Conservation (phyloP, 2,329 filamentous ascomycete species). For the Neoascochyta sp. region DNA sequence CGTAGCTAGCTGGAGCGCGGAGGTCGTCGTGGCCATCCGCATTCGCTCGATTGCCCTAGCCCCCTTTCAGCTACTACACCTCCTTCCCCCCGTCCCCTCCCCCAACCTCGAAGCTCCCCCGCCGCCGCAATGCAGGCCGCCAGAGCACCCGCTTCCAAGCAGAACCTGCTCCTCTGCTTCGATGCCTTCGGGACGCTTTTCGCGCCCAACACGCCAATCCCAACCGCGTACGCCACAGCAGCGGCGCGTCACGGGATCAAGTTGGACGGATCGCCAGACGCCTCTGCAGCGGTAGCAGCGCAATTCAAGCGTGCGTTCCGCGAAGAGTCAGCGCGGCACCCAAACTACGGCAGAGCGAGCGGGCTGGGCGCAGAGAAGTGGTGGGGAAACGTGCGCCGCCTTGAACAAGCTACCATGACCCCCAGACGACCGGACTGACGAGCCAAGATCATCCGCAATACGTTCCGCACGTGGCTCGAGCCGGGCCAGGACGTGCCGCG, state of each 20-base stretch:
- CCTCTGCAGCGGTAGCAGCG: conserved; percentile 23
- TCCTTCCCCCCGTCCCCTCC: no score
- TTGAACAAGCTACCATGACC: no score
- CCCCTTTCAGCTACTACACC: conserved; percentile 14
- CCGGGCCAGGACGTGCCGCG: conserved; percentile 40
- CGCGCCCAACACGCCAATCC: conserved; percentile 49
- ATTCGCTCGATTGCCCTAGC: conserved; percentile 15
- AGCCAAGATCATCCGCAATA: conserved; percentile 53
- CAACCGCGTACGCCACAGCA: conserved; percentile 52
- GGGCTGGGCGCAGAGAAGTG: conserved; percentile 53
- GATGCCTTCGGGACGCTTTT: conserved; percentile 66
- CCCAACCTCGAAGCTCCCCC: no score
- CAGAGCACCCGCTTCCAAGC: conserved; percentile 13
- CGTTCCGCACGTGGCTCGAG: conserved; percentile 34
- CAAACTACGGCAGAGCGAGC: conserved; percentile 57
- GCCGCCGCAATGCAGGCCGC: conserved; percentile 9
- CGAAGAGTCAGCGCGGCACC: conserved; percentile 45
- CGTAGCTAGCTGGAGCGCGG: conserved; percentile 10
- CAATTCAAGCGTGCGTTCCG: conserved; percentile 47
- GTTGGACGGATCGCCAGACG: conserved; percentile 39
- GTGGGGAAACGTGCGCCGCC: conserved; percentile 56
- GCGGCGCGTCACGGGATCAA: conserved; percentile 51
- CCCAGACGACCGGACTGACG: conserved; percentile 1
- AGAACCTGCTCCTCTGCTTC: conserved; percentile 57
- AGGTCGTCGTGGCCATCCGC: conserved; percentile 29